Evolutionary conservation across 805 yeast species (phyloP).

Genomic region (Yamadazyma philogaea): DNA sequence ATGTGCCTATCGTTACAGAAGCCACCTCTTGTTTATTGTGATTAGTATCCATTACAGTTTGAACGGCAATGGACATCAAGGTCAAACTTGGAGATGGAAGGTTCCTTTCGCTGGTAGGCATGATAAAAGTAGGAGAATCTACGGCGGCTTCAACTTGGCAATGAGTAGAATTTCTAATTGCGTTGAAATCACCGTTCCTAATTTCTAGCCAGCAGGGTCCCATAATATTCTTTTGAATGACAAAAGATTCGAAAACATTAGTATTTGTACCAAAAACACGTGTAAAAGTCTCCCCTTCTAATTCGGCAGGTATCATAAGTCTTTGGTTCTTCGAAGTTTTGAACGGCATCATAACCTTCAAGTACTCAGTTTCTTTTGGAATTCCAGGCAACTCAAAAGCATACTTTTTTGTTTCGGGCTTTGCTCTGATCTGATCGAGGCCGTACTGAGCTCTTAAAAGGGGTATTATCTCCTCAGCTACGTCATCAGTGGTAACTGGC

Average conservation of each 20-base stretch:
- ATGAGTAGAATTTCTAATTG: conserved; percentile 66
- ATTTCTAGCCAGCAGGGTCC: conserved; percentile 97
- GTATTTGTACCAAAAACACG: conserved; percentile 79
- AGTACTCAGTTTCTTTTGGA: conserved; percentile 76
- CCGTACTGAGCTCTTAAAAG: conserved; percentile 62
- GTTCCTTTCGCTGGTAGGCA: conserved; percentile 37
- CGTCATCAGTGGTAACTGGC: conserved; percentile 55
- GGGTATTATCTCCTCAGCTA: conserved; percentile 73
- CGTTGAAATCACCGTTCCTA: conserved; percentile 55
- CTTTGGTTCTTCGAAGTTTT: conserved; percentile 55
- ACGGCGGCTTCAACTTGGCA: conserved; percentile 75
- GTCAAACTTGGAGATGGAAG: conserved; percentile 63
- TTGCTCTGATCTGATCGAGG: conserved; percentile 60
- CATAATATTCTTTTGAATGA: conserved; percentile 78
- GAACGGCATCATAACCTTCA: conserved; percentile 74
- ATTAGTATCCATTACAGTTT: conserved; percentile 73
- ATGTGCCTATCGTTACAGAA: conserved; percentile 74
- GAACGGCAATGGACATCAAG: conserved; percentile 70
- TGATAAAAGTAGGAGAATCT: conserved; percentile 44
- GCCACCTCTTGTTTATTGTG: conserved; percentile 83
- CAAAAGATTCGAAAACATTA: conserved; percentile 79
- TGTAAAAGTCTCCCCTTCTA: conserved; percentile 72
- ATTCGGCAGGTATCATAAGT: conserved; percentile 53
- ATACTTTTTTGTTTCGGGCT: conserved; percentile 71
- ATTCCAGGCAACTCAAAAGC: conserved; percentile 83